A percentile compares a stretch with the other conserved stretches of the same genome.
These are phyloP conservation scores for Podaxis sp. DNA, from an alignment of 768 basidiomycete genomes.

Conservation along the genomic window DNA sequence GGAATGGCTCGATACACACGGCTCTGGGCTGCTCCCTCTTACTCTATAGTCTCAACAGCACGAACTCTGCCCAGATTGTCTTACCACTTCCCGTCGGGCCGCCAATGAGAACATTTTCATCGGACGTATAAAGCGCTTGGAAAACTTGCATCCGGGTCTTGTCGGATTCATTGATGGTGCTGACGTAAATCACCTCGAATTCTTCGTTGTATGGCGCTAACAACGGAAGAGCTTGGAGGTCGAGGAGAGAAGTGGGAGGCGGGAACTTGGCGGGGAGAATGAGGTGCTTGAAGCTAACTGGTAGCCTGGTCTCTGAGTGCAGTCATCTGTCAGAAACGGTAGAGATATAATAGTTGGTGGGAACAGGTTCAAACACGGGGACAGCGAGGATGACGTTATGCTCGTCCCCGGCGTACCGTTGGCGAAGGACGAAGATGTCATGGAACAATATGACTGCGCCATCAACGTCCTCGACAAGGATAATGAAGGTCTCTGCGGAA, in stretches of 20 bases:
- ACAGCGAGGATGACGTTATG: slow-evolving; percentile 94
- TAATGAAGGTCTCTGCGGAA: slow-evolving; percentile 84
- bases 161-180: slow-evolving; percentile 87
- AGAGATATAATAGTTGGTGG: slow-evolving; percentile 97
- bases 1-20: slow-evolving; percentile 95
- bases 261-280: slow-evolving; percentile 98
- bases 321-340: slow-evolving; percentile 95
- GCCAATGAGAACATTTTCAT: slow-evolving; percentile 96
- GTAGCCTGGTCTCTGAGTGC: slow-evolving; percentile 91
- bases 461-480: slow-evolving; percentile 95
- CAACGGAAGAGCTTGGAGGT: slow-evolving; percentile 87
- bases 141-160: slow-evolving; percentile 99
- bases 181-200: slow-evolving; percentile 84
- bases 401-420: slow-evolving; percentile 90
- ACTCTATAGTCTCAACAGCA: slow-evolving; percentile 90
- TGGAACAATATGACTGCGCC: slow-evolving; percentile 96
- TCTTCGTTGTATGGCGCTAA: slow-evolving; percentile 92
- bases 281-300: slow-evolving; percentile 96
- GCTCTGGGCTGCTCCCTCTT: slow-evolving; percentile 84
- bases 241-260: slow-evolving; percentile 86
- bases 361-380: slow-evolving; percentile 95
- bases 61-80: slow-evolving; percentile 97
- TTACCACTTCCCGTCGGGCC: slow-evolving; percentile 97
- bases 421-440: slow-evolving; percentile 87
- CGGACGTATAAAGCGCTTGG: slow-evolving; percentile 94